Percentiles rank a stretch among this genome's conserved stretches.
Evolutionary conservation across 352 stramenopile genomes (phyloP).

Genomic region (Blastocystis sp.): DNA sequence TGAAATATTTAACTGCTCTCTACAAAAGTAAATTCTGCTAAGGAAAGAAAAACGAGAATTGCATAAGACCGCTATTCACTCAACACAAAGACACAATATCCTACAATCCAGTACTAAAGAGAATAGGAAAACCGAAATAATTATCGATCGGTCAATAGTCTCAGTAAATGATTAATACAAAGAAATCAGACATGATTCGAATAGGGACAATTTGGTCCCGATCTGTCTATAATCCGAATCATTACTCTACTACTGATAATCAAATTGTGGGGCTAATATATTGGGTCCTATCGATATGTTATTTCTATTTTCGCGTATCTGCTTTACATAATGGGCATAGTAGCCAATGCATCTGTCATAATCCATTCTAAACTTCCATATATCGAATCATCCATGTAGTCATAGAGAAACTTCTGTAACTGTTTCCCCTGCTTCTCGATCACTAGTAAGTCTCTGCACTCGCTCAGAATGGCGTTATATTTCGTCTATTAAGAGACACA

Average conservation of each 20-base stretch:
- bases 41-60: neutral
- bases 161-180: neutral
- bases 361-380: too few relatives aligned
- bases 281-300: neutral
- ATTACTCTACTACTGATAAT: neutral
- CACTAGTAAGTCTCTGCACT: neutral
- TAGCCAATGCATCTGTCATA: too few relatives aligned
- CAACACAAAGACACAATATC: neutral
- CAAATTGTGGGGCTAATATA: neutral
- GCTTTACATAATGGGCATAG: too few relatives aligned
- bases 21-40: neutral
- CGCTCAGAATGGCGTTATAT: neutral
- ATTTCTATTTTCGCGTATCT: neutral
- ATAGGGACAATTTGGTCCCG: neutral
- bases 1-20: neutral
- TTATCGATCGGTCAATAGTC: neutral
- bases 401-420: too few relatives aligned
- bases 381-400: too few relatives aligned
- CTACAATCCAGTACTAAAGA: neutral
- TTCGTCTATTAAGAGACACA: neutral
- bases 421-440: neutral
- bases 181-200: neutral
- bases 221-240: neutral
- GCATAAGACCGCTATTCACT: slow-evolving; percentile 34
- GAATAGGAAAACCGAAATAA: neutral